Conservation (phyloP, 2,329 filamentous ascomycete genomes). For the Nannizziopsis arthrosporioides region DNA sequence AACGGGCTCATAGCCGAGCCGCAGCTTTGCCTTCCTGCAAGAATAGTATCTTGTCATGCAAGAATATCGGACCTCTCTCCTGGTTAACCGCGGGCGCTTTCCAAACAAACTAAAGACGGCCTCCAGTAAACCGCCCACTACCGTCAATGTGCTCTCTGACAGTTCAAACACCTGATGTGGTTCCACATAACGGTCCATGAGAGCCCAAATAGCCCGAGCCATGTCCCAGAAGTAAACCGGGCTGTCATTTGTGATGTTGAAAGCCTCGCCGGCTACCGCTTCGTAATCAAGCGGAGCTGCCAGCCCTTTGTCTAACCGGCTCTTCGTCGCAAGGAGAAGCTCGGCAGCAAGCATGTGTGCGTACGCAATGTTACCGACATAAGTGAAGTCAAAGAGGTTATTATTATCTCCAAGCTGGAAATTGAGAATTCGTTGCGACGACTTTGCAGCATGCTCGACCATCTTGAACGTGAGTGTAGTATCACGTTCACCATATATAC, state of each 20-base stretch:
- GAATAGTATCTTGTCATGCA: conserved; percentile 40
- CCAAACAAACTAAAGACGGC: conserved; percentile 33
- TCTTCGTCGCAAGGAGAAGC: conserved; percentile 46
- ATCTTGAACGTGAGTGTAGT: conserved; percentile 62
- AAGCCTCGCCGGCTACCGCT: conserved; percentile 69
- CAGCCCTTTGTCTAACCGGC: conserved; percentile 32
- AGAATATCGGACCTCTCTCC: conserved; percentile 36
- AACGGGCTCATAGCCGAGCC: conserved; percentile 36
- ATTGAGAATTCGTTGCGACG: conserved; percentile 39
- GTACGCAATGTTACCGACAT: conserved; percentile 58
- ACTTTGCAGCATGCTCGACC: conserved; percentile 55
- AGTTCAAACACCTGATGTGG: conserved; percentile 33
- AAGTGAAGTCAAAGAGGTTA: conserved; percentile 61
- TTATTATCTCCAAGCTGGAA: conserved; percentile 61
- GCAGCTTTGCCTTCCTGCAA: conserved; percentile 36
- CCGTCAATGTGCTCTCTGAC: conserved; percentile 29
- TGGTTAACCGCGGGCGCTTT: conserved; percentile 36
- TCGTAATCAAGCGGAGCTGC: conserved; percentile 59
- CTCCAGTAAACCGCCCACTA: conserved; percentile 35
- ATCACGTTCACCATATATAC: conserved; percentile 87
- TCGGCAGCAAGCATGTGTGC: conserved; percentile 71
- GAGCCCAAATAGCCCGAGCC: conserved; percentile 60
- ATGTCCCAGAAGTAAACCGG: conserved; percentile 91
- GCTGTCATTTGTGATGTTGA: conserved; percentile 81
- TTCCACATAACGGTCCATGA: conserved; percentile 35